Conservation (phyloP, 208 protist species). For the Endotrypanum monterogeii region DNA sequence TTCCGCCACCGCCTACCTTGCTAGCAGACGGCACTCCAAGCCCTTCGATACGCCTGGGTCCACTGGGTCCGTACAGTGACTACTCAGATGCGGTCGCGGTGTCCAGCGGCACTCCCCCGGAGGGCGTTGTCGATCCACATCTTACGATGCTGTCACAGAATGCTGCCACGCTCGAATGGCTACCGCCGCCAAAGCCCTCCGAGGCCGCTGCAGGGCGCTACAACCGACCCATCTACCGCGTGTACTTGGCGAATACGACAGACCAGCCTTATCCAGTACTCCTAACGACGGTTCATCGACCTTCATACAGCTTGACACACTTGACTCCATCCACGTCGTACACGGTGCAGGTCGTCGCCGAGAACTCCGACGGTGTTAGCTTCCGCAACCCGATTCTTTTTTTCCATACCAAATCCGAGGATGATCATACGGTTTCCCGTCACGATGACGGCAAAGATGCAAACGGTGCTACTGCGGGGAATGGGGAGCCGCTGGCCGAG, state of each 20-base stretch:
- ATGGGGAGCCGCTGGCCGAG: conserved; percentile 11
- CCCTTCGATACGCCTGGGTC: neutral
- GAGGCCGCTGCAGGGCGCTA: conserved; percentile 29
- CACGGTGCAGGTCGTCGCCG: conserved; percentile 79
- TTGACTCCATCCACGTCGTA: conserved; percentile 79
- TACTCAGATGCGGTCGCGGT: conserved; percentile 73
- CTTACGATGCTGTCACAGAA: conserved; percentile 61
- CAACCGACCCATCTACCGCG: conserved; percentile 49
- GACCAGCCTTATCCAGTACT: conserved; percentile 44
- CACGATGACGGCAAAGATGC: conserved; percentile 25
- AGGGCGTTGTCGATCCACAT: conserved; percentile 63
- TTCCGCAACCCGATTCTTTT: conserved; percentile 80
- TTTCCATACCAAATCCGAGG: conserved; percentile 69
- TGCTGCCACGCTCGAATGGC: conserved; percentile 75
- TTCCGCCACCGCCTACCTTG: neutral
- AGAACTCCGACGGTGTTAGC: conserved; percentile 83
- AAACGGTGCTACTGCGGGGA: neutral
- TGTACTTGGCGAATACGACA: conserved; percentile 61
- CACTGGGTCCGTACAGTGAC: conserved; percentile 58
- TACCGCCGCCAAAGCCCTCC: conserved; percentile 36
- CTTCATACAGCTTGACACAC: conserved; percentile 50
- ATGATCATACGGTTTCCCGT: conserved; percentile 52
- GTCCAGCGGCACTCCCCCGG: conserved; percentile 77
- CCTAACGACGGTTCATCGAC: conserved; percentile 34
- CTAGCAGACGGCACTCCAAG: neutral